A percentile compares a stretch with the other conserved stretches of the same genome.
These are phyloP conservation scores for Leonotis leonurus DNA, from an alignment of 257 asterid genomes.

Conservation along the genomic window DNA sequence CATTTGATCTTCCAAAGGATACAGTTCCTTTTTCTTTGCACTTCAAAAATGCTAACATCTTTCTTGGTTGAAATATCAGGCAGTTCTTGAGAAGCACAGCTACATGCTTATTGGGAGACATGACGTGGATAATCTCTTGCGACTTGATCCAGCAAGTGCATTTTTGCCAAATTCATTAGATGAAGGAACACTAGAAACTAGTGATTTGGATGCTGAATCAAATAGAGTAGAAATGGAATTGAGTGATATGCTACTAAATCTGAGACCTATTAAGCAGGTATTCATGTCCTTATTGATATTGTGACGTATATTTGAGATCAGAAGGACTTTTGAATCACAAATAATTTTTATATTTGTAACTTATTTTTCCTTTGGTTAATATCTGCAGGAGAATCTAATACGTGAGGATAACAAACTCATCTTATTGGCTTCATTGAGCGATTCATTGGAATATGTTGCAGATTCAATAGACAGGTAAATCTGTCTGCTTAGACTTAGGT, in stretches of 20 bases:
- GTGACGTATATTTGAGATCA: background rate
- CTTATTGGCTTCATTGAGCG: conserved; percentile 90
- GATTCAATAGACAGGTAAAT: conserved; percentile 95
- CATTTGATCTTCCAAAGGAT: conserved; percentile 14
- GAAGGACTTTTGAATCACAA: no score
- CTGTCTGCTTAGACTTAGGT: no score
- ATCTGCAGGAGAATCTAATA: conserved; percentile 90
- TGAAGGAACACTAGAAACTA: conserved; percentile 36
- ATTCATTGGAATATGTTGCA: conserved; percentile 94
- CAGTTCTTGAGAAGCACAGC: conserved; percentile 99
- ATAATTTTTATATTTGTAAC: conserved; percentile 6
- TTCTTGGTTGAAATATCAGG: conserved; percentile 50
- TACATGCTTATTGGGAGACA: conserved; percentile 98
- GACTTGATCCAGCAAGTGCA: conserved; percentile 75
- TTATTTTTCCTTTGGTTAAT: conserved; percentile 14
- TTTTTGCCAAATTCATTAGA: conserved; percentile 59
- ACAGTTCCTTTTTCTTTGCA: background rate
- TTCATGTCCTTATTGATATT: conserved; percentile 7
- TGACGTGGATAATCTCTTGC: conserved; percentile 87
- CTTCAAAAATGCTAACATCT: conserved; percentile 1
- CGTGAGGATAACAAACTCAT: conserved; percentile 92
- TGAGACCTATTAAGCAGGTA: conserved; percentile 98
- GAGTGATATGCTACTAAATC: conserved; percentile 57
- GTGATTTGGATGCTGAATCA: conserved; percentile 46
- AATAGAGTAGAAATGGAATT: conserved; percentile 66